Evolutionary conservation across 139 green algal genomes (phyloP), one percentile per base, ranked within the genome.

Genomic region (Nannochloris sp.): DNA sequence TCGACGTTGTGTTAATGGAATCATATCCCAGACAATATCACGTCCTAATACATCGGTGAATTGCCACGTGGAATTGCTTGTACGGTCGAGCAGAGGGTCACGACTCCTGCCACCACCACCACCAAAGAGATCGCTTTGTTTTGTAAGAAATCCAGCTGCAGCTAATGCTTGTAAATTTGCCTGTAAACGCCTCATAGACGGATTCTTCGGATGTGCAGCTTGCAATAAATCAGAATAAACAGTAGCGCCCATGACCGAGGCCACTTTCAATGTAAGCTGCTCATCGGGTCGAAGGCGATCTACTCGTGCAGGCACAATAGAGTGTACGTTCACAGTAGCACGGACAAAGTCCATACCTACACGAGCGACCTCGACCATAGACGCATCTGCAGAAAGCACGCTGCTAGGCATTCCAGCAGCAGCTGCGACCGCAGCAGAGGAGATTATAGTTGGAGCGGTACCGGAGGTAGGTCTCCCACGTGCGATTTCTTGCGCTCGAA

Each of bases 21-120:
- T 82, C 15, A 89, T 62, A 12, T 87, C 79, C 38, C 87, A 88
- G 36, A 89, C 82, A 15, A 92, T 83, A 55, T 92, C 85, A 0
- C 82, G 63, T 3, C 59, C 79, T 39, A 87, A 45, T 56, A 74
- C 70, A 62, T 77, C 44, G 15, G 34, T 38, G 34, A 77, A 65
- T 42, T 39, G n/a, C 32, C 42, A 53, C 6, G 5, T 23, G 33
- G n/a, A 19, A n/a, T n/a, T n/a, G n/a, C n/a, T n/a, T 14, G 36
- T 33, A n/a, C 6, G 9, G 6, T 31, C 44, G 4, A 25, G 36
- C 38, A 25, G 37, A 44, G 42, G 37, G 12, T 29, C 8, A 12
- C 5, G 3, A 27, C 19, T 38, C 6, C 13, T 7, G 4, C 13
- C 2, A 3, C 36, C 33, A 23, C 0, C 72, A 60, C 65, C 76